These are phyloP conservation scores for Scutellaria barbata DNA, from an alignment of 257 asterid species.

Conservation along the genomic window DNA sequence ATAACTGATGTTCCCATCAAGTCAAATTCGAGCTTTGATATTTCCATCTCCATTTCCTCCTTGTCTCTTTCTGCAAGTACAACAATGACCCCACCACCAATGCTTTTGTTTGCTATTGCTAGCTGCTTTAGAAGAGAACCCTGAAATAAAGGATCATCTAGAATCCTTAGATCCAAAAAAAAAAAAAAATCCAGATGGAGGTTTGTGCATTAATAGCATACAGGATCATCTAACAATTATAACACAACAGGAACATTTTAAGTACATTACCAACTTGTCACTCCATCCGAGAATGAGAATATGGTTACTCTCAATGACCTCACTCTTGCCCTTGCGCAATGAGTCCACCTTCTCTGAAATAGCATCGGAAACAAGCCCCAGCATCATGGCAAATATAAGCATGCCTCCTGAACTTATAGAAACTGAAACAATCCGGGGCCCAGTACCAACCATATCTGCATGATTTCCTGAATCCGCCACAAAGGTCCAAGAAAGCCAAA, in stretches of 20 bases:
- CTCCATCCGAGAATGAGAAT: constrained; percentile 99
- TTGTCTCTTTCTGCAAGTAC: constrained; percentile 99
- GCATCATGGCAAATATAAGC: constrained; percentile 99
- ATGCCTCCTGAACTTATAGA: constrained; percentile 95
- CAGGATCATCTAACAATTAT: constrained; percentile 24
- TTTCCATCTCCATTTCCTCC: constrained; percentile 98
- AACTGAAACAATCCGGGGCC: constrained; percentile 92
- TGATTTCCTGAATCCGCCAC: constrained; percentile 98
- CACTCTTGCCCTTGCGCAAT: constrained; percentile 94
- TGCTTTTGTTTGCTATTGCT: constrained; percentile 96
- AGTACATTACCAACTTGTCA: constrained; percentile 82
- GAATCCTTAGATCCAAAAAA: constrained; percentile 14
- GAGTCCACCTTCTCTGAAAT: constrained; percentile 98
- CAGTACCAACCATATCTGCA: constrained; percentile 87
- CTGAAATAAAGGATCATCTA: constrained; percentile 48
- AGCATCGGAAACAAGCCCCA: constrained; percentile 99
- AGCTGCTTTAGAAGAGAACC: constrained; percentile 96
- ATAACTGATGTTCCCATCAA: constrained; percentile 96
- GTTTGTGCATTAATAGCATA: not conserved
- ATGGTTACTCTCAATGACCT: constrained; percentile 91
- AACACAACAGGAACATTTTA: constrained; percentile 12
- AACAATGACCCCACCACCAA: constrained; percentile 93
- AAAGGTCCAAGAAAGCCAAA: constrained; percentile 96
- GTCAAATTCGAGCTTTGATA: constrained; percentile 88
- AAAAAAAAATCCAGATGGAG: constrained; percentile 15